Base-by-base conservation (phyloP, 257 asterid genomes). In the Leptodermis oblonga region DNA sequence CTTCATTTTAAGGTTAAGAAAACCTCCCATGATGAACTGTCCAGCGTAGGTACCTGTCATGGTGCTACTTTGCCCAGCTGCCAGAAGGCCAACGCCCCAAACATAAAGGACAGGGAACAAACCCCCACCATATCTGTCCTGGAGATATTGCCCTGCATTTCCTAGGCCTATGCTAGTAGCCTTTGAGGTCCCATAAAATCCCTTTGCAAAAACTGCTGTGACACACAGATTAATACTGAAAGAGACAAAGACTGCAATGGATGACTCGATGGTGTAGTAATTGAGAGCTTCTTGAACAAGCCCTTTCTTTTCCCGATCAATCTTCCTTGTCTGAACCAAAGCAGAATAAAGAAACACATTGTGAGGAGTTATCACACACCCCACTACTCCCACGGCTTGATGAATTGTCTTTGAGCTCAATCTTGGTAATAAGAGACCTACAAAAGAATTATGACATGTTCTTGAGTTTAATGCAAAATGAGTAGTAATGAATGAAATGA, bases 341-440 rank as follows among this genome's bases (percentile, higher is more conserved):
- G 99, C 99, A 48, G 99, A 93, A 82, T 93, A 96, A 64, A 93
- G 66, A 74, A 93, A 93, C 10, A 93, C 97, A 70, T 93, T 93
- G 82, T 93, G 99, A 70, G 99, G 99, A 97, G 91, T 93, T 81
- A 93, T 93, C 31, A 93, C 96, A 65, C 99, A 90, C 26, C 99
- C 98, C 54, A 93, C 99, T 0, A 93, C 97, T 77, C 97, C 99
- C 69, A 93, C 99, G 22, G 99, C 99, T 75, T 93, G 96, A 61
- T 88, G 85, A 66, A 93, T 84, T 61, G 97, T 93, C 80, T 92
- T 85, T 68, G 99, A 93, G 81, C 23, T 30, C 41, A 30, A 25
- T 26, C 42, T 59, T 30, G 99, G 99, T 72, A 90, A 80, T 86
- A 93, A 76, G 20, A 31, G 4, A 18, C 43, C 46, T 61, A 46